phyloP scores from a whole-genome alignment of 2,329 filamentous ascomycete genomes.

The Alternaria sp. region DNA sequence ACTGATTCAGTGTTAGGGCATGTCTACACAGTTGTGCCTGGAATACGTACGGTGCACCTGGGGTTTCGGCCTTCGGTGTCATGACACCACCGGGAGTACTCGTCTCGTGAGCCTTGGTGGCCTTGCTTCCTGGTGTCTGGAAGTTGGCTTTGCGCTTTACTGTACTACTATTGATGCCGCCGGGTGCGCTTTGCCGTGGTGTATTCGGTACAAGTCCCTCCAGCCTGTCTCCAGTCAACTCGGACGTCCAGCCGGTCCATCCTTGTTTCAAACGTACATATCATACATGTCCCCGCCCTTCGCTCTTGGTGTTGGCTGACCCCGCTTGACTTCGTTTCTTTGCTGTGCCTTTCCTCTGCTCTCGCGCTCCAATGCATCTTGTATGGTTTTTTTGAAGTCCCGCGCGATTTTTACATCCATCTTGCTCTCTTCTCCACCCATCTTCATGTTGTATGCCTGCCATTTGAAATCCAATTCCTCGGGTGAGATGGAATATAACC shows the following conservation, averaged over 20 bases:
- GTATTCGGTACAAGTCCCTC: slow-evolving; percentile 59
- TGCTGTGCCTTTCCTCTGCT: slow-evolving; percentile 72
- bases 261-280: slow-evolving; percentile 63
- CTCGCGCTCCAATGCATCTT: slow-evolving; percentile 82
- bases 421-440: slow-evolving; percentile 80
- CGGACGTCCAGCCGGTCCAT: not conserved
- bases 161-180: slow-evolving; percentile 56
- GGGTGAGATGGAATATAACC: slow-evolving; percentile 78
- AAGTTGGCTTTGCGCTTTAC: slow-evolving; percentile 64
- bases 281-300: slow-evolving; percentile 76
- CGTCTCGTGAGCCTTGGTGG: slow-evolving; percentile 52
- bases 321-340: slow-evolving; percentile 68
- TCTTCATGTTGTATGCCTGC: slow-evolving; percentile 97
- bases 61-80: slow-evolving; percentile 46
- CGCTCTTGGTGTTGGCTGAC: slow-evolving; percentile 66
- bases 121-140: slow-evolving; percentile 60
- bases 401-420: slow-evolving; percentile 75
- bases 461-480: slow-evolving; percentile 98
- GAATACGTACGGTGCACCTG: slow-evolving; percentile 52
- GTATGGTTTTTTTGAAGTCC: slow-evolving; percentile 84
- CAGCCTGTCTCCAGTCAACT: slow-evolving; percentile 49
- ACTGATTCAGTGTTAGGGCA: slow-evolving; percentile 48
- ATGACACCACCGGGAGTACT: slow-evolving; percentile 60
- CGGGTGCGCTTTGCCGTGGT: slow-evolving; percentile 52
- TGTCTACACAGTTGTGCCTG: not conserved